phyloP scores from a whole-genome alignment of 176 grass and related monocot species.

The Coix lacrymajobi region DNA sequence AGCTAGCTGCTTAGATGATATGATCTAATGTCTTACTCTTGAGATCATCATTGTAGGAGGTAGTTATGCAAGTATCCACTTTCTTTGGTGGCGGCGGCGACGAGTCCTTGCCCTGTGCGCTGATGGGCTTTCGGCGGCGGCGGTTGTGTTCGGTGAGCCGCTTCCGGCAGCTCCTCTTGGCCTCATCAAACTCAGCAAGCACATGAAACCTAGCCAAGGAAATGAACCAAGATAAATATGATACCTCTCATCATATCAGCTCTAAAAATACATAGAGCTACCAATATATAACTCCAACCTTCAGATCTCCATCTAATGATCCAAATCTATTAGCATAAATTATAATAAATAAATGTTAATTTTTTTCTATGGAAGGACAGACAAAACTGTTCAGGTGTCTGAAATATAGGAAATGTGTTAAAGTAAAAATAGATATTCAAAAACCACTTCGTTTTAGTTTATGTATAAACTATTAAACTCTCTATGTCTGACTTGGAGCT shows the following conservation, averaged over 20 bases:
- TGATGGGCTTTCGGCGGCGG: slow-evolving; percentile 49
- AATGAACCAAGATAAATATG: not conserved
- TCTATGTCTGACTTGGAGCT: no score
- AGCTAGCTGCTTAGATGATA: not conserved
- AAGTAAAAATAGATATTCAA: no score
- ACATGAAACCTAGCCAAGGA: slow-evolving; percentile 52
- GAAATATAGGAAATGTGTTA: no score
- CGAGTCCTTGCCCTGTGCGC: not conserved
- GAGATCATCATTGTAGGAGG: slow-evolving; percentile 19
- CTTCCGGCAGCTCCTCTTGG: slow-evolving; percentile 67
- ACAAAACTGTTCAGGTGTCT: no score
- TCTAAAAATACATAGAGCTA: not conserved
- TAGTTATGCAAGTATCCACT: not conserved
- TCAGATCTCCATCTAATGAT: no score
- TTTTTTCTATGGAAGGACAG: no score
- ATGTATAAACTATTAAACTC: no score
- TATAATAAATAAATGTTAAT: no score
- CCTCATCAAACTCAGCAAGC: slow-evolving; percentile 60
- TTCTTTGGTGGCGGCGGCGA: slow-evolving; percentile 15
- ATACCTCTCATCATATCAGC: no score
- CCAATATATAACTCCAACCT: not conserved
- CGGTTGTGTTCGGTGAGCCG: slow-evolving; percentile 74
- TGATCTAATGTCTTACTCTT: slow-evolving; percentile 18
- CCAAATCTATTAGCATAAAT: no score
- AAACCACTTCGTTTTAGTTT: no score